A percentile compares a stretch with the other conserved stretches of the same genome.
Evolutionary conservation across 768 basidiomycete genomes (phyloP).

Genomic region (Collybia sordida): DNA sequence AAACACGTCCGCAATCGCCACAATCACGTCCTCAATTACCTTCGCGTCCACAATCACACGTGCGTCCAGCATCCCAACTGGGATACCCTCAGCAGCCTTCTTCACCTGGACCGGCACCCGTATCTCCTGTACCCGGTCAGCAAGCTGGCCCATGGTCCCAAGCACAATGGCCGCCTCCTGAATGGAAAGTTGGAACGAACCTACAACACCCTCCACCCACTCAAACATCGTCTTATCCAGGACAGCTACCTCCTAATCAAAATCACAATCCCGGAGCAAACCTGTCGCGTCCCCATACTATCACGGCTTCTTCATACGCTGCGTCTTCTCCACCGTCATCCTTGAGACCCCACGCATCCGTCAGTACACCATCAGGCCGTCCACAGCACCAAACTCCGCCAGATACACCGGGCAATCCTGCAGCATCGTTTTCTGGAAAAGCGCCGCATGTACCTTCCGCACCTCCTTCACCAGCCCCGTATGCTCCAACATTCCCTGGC

Average conservation of each 20-base stretch:
- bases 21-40: slow-evolving; percentile 8
- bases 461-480: slow-evolving; percentile 2
- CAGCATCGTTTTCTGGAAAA: background rate
- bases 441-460: slow-evolving; percentile 1
- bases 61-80: slow-evolving; percentile 7
- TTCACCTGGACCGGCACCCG: background rate
- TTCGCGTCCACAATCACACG: slow-evolving; percentile 6
- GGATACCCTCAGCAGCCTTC: slow-evolving; percentile 8
- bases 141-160: slow-evolving; percentile 23
- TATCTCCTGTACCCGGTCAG: slow-evolving; percentile 1
- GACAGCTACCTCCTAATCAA: slow-evolving; percentile 6
- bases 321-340: slow-evolving; percentile 12
- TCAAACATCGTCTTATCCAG: slow-evolving; percentile 13
- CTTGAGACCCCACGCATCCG: slow-evolving; percentile 24
- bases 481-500: slow-evolving; percentile 9
- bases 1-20: slow-evolving; percentile 8
- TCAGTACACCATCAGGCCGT: slow-evolving; percentile 3
- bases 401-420: background rate
- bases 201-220: slow-evolving; percentile 14
- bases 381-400: background rate
- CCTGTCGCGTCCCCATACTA: slow-evolving; percentile 31
- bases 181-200: slow-evolving; percentile 31
- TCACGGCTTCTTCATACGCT: slow-evolving; percentile 18
- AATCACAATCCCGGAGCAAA: slow-evolving; percentile 26
- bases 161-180: slow-evolving; percentile 42